These are phyloP conservation scores for Adansonia madagascariensis DNA, from an alignment of 441 rosid species.

Conservation along the genomic window DNA sequence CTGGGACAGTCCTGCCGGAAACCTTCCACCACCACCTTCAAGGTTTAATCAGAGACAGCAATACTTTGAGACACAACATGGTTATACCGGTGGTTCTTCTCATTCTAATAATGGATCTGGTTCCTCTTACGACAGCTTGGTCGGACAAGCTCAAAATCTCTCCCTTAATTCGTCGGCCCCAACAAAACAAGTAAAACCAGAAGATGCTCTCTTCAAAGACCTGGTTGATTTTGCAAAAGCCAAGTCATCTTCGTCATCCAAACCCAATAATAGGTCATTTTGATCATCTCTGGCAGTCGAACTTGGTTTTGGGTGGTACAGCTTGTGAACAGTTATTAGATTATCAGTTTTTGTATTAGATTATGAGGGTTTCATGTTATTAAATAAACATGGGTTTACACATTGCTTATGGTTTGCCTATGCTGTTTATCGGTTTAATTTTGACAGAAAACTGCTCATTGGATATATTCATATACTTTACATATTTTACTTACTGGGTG, in stretches of 20 bases:
- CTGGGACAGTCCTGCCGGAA: slow-evolving; percentile 58
- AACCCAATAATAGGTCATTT: slow-evolving; percentile 62
- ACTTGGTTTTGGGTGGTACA: slow-evolving; percentile 30
- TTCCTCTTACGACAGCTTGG: slow-evolving; percentile 68
- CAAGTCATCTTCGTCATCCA: slow-evolving; percentile 74
- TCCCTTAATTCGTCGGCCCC: slow-evolving; percentile 62
- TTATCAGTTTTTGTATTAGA: slow-evolving; percentile 20
- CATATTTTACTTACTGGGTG: slow-evolving; percentile 27
- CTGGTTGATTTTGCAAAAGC: slow-evolving; percentile 92
- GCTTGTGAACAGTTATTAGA: not conserved
- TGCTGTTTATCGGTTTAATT: slow-evolving; percentile 28
- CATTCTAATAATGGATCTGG: slow-evolving; percentile 61
- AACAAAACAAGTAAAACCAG: slow-evolving; percentile 72
- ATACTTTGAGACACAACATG: slow-evolving; percentile 55
- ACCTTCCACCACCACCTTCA: slow-evolving; percentile 75
- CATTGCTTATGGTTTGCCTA: slow-evolving; percentile 29
- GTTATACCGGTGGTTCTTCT: slow-evolving; percentile 32
- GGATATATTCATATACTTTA: slow-evolving; percentile 6
- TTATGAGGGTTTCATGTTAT: slow-evolving; percentile 30
- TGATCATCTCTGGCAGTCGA: slow-evolving; percentile 36
- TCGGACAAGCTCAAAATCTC: slow-evolving; percentile 71
- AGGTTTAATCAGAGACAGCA: slow-evolving; percentile 77
- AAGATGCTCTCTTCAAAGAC: slow-evolving; percentile 95
- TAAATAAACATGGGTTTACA: slow-evolving; percentile 36
- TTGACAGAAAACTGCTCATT: slow-evolving; percentile 20